Base-by-base conservation (phyloP, 2,329 filamentous ascomycete species). In the Knufia fluminis region DNA sequence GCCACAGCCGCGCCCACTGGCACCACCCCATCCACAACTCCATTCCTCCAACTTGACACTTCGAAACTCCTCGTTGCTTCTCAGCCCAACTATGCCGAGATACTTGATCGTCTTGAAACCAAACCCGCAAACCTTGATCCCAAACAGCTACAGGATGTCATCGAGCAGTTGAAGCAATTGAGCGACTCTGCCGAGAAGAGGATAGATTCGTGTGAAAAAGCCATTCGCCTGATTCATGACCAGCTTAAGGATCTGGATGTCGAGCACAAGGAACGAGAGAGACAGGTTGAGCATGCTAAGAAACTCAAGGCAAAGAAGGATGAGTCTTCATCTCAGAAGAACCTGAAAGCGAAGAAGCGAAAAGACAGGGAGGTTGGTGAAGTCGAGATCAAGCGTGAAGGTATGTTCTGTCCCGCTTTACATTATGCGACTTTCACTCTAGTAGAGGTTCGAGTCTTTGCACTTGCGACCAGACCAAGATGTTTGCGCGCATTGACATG, bases 331-430 rank as follows among this genome's bases (percentile, higher is more conserved):
- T 65, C 23, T 61, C 78, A 60, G 77, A 78, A 62, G 69, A 67
- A 35, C 69, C 26, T 73, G 20, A 89, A 90, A 65, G 76, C 84
- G 56, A 89, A 86, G 74, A 89, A 86, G 71, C 82, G 85, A 64
- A 89, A 88, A 68, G 85, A 83, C 20, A 71, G 78, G 6, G 80
- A 82, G 51, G 72, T 66, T 48, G 68, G 77, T 26, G 72, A 80
- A 6, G 70, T 73, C 16, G 77, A 79, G 52, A 67, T 73, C 10
- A 74, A 78, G 59, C 61, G 68, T 49, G 73, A 81, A 68, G 78
- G 79, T 77, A 67, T 56, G 71, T 66, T n/a, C 33, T 36, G 9
- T 14, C 33, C 16, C 4, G 33, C 6, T 16, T 8, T 17, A 6
- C 9, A 8, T 14, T 6, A 6, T n/a, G 9, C n/a, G 6, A 36